These are phyloP conservation scores for Plasmodium vivax DNA, from an alignment of 169 alveolate genomes.

Conservation along the genomic window DNA sequence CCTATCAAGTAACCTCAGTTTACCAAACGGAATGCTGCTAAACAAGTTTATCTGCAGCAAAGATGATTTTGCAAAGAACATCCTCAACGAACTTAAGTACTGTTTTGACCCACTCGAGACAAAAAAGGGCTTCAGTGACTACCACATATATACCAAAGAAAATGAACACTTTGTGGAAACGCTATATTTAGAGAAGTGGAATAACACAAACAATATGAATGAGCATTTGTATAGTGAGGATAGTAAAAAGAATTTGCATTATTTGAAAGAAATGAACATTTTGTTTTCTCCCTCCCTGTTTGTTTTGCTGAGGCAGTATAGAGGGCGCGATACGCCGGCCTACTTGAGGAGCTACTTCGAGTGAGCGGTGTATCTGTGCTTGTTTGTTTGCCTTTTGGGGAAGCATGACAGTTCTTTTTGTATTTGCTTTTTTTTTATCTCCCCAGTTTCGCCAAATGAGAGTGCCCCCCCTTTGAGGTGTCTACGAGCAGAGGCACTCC, in stretches of 20 bases:
- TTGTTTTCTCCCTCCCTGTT: conserved; percentile 50
- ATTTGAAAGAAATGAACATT: conserved; percentile 30
- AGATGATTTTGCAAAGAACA: conserved; percentile 42
- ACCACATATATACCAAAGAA: conserved; percentile 43
- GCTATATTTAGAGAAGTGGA: conserved; percentile 59
- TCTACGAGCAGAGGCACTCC: not conserved
- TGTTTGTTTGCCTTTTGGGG: not conserved
- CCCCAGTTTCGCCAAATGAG: not conserved
- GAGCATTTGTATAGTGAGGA: conserved; percentile 47
- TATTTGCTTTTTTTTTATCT: not conserved
- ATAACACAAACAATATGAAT: conserved; percentile 23
- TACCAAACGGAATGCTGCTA: conserved; percentile 44
- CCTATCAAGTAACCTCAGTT: conserved; percentile 5
- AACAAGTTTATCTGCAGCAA: conserved; percentile 67
- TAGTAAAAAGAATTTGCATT: conserved; percentile 34
- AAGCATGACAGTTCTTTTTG: not conserved
- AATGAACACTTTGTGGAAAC: conserved; percentile 53
- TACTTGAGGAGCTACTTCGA: not conserved
- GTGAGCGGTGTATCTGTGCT: not conserved
- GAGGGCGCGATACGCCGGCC: conserved; percentile 14
- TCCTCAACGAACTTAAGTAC: conserved; percentile 9
- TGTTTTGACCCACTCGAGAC: conserved; percentile 53
- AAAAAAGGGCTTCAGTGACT: conserved; percentile 40
- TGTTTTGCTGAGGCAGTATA: conserved; percentile 40
- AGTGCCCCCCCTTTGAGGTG: not conserved